These are phyloP conservation scores for Cucumis sativus DNA, from an alignment of 306 rosid species.

Conservation along the genomic window DNA sequence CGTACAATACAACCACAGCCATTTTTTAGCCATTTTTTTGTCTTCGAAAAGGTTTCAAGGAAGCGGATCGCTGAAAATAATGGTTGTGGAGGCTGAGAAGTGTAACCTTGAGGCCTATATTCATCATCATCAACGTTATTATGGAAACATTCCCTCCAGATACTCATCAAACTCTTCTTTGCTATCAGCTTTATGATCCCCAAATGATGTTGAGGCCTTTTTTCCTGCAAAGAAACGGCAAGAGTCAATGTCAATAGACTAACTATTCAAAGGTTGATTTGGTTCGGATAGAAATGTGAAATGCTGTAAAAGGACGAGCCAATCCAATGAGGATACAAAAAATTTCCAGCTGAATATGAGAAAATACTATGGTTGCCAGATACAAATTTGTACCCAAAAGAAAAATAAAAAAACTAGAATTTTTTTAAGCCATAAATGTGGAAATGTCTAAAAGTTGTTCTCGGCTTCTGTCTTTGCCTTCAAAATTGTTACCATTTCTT, in stretches of 20 bases:
- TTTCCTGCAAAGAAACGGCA: slow-evolving; percentile 36
- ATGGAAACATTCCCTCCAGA: slow-evolving; percentile 90
- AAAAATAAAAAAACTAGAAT: not conserved
- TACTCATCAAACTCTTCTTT: slow-evolving; percentile 51
- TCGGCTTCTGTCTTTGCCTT: not conserved
- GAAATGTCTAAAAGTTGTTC: not conserved
- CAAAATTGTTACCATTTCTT: not conserved
- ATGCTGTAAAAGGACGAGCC: not conserved
- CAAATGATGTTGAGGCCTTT: slow-evolving; percentile 30
- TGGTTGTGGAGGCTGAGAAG: not conserved
- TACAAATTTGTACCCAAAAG: too few species aligned
- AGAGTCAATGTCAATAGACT: not conserved
- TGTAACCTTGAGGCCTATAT: not conserved
- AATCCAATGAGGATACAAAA: not conserved
- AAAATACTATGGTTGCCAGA: not conserved
- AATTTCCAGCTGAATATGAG: not conserved
- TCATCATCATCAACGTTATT: not conserved
- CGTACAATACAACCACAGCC: not conserved
- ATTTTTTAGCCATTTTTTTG: not conserved
- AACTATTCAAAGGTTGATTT: not conserved
- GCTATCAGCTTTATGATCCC: slow-evolving; percentile 29
- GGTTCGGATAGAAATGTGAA: not conserved
- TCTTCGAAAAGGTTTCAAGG: not conserved
- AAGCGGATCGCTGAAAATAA: not conserved
- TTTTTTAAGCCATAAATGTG: not conserved